Base-by-base conservation (phyloP, 371 early-diverging fungal genomes). In the Astathelohania contejeani region DNA sequence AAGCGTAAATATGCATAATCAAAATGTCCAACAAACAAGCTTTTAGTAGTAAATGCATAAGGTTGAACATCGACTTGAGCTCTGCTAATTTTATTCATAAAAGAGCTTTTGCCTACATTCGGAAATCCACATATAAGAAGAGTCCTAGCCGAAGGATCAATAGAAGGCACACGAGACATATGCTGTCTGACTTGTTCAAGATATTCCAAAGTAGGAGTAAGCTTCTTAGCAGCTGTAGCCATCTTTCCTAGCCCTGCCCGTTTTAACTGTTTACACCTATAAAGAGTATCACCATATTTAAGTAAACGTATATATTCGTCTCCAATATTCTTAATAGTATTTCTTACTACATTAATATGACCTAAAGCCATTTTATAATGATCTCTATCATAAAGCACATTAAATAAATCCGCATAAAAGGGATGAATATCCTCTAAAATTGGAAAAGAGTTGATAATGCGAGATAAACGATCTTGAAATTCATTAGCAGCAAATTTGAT, bases 1-100 rank as follows among this genome's bases (percentile, higher is more conserved):
- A 94, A 99, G 72, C 92, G 78, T 74, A 95, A 79, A 74, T 96
- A 90, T 72, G 91, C 87, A 82, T 96, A 93, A 75, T 96, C 96
- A 92, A 97, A 95, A 73, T 99, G 99, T 39, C 98, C 99, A 23
- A 99, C 96, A 77, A 92, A 97, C 58, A 99, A 78, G 12, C 87
- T 88, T 78, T 97, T 93, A 54, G 99, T 99, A 32, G 99, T 99
- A 79, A 99, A 99, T 24, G 99, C 97, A 74, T 97, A 99, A 16
- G 96, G 93, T 75, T 96, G 96, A 1, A 99, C 98, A 62, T 97
- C 99, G 14, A 95, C 97, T 67, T 96, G 89, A 23, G 97, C 97
- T 65, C 92, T 81, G 7, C 97, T 91, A 32, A 99, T 80, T 77
- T 93, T 92, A 83, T 94, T 96, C 81, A 99, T 90, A 76, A 96